A percentile compares a stretch with the other conserved stretches of the same genome.
These are phyloP conservation scores for Acanthamoeba triangularis DNA, from an alignment of 208 protist species.

Conservation along the genomic window DNA sequence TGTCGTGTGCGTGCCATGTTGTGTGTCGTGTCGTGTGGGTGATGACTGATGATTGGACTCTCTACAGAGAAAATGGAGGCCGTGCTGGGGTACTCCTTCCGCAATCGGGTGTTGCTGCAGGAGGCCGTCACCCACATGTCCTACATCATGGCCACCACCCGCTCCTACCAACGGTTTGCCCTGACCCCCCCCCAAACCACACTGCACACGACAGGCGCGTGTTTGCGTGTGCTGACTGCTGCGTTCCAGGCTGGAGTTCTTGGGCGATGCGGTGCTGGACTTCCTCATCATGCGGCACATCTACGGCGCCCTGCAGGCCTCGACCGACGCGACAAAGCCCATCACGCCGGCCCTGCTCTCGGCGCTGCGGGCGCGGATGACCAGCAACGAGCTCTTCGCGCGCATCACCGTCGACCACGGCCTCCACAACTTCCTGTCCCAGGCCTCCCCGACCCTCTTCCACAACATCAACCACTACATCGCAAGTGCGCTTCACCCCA, in stretches of 20 bases:
- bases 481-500: background rate
- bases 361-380: background rate
- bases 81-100: background rate
- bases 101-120: background rate
- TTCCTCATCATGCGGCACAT: background rate
- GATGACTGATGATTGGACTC: too few species aligned
- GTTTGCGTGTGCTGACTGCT: background rate
- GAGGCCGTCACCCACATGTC: constrained; percentile 21
- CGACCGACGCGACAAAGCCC: too few species aligned
- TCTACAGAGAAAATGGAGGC: background rate
- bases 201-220: background rate
- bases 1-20: background rate
- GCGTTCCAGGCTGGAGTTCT: background rate
- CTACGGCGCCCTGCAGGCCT: background rate
- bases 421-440: background rate
- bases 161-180: background rate
- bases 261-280: constrained; percentile 41
- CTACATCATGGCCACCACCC: background rate
- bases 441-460: background rate
- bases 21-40: too few species aligned
- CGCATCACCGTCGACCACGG: background rate
- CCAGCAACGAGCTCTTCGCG: background rate
- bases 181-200: background rate
- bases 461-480: background rate
- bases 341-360: background rate